These are phyloP conservation scores for Botrytis pseudocinerea DNA, from an alignment of 2,329 filamentous ascomycete species.

Conservation along the genomic window DNA sequence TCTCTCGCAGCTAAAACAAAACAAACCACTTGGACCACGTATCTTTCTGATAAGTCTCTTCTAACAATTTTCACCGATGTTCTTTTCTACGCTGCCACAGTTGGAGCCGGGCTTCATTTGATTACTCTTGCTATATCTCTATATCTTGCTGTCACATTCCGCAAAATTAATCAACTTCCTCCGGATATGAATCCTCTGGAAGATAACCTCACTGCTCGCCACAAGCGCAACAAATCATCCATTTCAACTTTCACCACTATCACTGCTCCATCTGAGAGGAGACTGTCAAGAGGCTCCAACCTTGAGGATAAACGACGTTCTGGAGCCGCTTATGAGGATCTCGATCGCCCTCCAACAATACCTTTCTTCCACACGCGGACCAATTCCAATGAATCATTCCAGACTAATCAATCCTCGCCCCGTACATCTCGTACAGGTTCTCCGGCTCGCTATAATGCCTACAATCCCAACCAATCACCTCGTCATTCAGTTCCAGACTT, in stretches of 20 bases:
- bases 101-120: slow-evolving; percentile 66
- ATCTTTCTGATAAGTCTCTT: slow-evolving; percentile 57
- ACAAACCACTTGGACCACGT: slow-evolving; percentile 61
- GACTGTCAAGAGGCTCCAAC: slow-evolving; percentile 49
- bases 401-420: slow-evolving; percentile 53
- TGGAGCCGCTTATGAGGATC: slow-evolving; percentile 47
- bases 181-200: slow-evolving; percentile 96
- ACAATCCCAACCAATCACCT: slow-evolving; percentile 50
- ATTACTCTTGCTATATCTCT: slow-evolving; percentile 69
- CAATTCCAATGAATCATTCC: slow-evolving; percentile 58
- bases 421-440: slow-evolving; percentile 57
- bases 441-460: slow-evolving; percentile 53
- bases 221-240: slow-evolving; percentile 71
- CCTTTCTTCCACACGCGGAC: slow-evolving; percentile 80
- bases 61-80: slow-evolving; percentile 63
- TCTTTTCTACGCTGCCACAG: slow-evolving; percentile 67
- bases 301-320: slow-evolving; percentile 48
- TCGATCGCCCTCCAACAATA: slow-evolving; percentile 56
- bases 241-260: slow-evolving; percentile 41
- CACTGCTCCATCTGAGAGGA: slow-evolving; percentile 54
- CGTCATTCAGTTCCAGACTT: slow-evolving; percentile 49
- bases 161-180: slow-evolving; percentile 76
- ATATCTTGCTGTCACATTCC: slow-evolving; percentile 77
- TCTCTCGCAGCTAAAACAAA: slow-evolving; percentile 47
- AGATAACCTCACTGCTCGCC: slow-evolving; percentile 76